These are phyloP conservation scores for Aspergillus hiratsukae DNA, from an alignment of 2,329 filamentous ascomycete genomes.

Conservation along the genomic window DNA sequence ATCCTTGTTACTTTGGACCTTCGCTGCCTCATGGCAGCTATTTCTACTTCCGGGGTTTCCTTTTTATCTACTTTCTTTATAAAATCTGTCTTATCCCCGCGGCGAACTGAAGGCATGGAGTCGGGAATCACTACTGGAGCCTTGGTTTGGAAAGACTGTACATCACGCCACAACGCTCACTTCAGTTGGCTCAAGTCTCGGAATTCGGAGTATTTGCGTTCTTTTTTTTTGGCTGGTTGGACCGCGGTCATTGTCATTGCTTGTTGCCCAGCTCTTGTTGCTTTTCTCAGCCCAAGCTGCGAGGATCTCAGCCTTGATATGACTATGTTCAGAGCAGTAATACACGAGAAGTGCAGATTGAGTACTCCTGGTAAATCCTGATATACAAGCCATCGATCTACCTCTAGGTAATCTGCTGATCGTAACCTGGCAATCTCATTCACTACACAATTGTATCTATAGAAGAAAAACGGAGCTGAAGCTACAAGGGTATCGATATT, in stretches of 20 bases:
- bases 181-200: neutral
- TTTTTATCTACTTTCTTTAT: neutral
- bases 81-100: neutral
- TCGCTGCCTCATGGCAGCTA: neutral
- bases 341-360: neutral
- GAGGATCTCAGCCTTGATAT: neutral
- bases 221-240: neutral
- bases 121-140: neutral
- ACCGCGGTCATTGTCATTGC: no score
- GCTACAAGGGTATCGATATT: slow-evolving; percentile 35
- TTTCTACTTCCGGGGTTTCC: neutral
- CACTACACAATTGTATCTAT: neutral
- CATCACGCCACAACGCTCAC: neutral
- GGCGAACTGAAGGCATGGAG: neutral
- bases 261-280: neutral
- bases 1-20: neutral
- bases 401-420: neutral
- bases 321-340: neutral
- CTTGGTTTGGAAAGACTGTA: slow-evolving; percentile 3
- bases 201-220: neutral
- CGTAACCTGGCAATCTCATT: neutral
- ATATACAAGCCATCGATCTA: neutral
- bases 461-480: slow-evolving; percentile 12
- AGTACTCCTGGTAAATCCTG: neutral
- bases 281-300: neutral